Evolutionary conservation across 371 early-diverging fungal species (phyloP).

Genomic region (Haplosporangium sp.): DNA sequence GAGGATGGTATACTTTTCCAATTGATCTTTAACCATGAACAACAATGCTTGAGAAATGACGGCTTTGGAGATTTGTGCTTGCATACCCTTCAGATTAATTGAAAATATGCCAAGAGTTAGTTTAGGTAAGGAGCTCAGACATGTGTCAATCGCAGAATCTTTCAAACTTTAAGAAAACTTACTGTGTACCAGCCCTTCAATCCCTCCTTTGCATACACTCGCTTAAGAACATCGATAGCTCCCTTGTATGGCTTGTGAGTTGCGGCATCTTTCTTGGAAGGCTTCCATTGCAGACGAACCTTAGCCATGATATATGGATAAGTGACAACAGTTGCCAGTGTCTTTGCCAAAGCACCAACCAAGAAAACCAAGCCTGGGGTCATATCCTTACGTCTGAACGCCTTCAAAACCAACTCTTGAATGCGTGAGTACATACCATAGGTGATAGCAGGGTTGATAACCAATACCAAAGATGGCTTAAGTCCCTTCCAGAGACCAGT

Average conservation of each 20-base stretch:
- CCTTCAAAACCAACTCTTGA: slow-evolving; percentile 71
- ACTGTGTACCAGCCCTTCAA: slow-evolving; percentile 94
- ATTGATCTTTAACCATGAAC: slow-evolving; percentile 94
- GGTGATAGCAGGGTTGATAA: slow-evolving; percentile 97
- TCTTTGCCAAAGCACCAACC: slow-evolving; percentile 93
- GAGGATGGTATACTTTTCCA: slow-evolving; percentile 74
- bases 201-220: slow-evolving; percentile 85
- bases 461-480: slow-evolving; percentile 90
- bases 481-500: slow-evolving; percentile 91
- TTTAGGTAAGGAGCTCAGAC: background rate
- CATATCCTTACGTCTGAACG: slow-evolving; percentile 60
- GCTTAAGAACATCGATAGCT: slow-evolving; percentile 88
- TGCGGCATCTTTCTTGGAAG: slow-evolving; percentile 71
- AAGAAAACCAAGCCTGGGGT: slow-evolving; percentile 85
- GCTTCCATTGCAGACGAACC: slow-evolving; percentile 95
- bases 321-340: slow-evolving; percentile 87
- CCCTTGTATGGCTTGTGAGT: slow-evolving; percentile 78
- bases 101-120: background rate
- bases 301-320: slow-evolving; percentile 99
- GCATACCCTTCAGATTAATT: slow-evolving; percentile 81
- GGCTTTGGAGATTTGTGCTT: slow-evolving; percentile 96
- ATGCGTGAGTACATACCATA: slow-evolving; percentile 95
- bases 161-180: slow-evolving; percentile 27
- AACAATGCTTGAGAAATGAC: slow-evolving; percentile 95
- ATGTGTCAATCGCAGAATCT: slow-evolving; percentile 1